These are phyloP conservation scores for Sclerospora graminicola DNA, from an alignment of 352 stramenopile species.

Conservation along the genomic window DNA sequence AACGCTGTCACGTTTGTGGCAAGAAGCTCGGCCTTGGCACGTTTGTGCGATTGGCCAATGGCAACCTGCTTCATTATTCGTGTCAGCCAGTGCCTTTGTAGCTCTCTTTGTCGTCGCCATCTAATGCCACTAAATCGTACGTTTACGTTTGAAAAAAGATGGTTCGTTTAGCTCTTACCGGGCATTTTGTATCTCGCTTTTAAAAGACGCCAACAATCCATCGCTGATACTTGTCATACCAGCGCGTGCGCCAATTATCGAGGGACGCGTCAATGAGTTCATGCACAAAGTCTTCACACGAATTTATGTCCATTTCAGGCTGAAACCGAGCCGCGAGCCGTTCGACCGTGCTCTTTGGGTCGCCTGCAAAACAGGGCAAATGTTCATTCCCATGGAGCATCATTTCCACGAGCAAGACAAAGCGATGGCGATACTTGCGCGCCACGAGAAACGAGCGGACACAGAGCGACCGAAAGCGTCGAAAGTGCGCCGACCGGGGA, in stretches of 20 bases:
- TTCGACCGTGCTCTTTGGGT: conserved; percentile 86
- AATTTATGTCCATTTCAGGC: conserved; percentile 90
- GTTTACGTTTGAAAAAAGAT: too few species aligned
- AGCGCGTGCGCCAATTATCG: conserved; percentile 94
- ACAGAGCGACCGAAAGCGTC: conserved; percentile 92
- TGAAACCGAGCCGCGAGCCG: conserved; percentile 89
- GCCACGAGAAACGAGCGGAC: conserved; percentile 93
- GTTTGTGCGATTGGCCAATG: conserved; percentile 54
- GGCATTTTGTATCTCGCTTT: conserved; percentile 27
- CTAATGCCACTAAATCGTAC: too few species aligned
- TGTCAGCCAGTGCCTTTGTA: conserved; percentile 47
- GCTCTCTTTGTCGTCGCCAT: too few species aligned
- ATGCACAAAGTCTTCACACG: conserved; percentile 92
- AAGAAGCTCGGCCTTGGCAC: conserved; percentile 61
- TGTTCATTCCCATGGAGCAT: conserved; percentile 95
- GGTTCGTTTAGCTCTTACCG: too few species aligned
- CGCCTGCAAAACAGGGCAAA: conserved; percentile 91
- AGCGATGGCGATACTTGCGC: conserved; percentile 91
- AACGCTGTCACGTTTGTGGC: conserved; percentile 58
- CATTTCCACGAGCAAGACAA: conserved; percentile 95
- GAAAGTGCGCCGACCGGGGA: conserved; percentile 86
- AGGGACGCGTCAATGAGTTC: conserved; percentile 92
- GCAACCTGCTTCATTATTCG: conserved; percentile 60
- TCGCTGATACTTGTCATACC: conserved; percentile 94
- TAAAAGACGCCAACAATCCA: conserved; percentile 88